Conservation (phyloP, 164 flowering plant genomes). For the Tinospora cordifolia region DNA sequence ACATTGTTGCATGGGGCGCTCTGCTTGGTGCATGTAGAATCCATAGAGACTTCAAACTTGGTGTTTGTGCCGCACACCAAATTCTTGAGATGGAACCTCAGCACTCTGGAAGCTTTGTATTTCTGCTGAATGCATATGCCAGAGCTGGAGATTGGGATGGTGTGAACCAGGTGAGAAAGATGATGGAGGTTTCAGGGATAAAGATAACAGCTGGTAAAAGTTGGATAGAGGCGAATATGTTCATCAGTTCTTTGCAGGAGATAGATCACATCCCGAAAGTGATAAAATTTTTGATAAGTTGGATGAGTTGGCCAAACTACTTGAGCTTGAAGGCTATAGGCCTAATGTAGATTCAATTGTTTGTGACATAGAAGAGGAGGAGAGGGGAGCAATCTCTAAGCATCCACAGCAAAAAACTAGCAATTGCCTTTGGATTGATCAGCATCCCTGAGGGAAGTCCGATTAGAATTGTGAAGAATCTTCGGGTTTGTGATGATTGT, state of each 20-base stretch:
- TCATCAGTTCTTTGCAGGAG: slow-evolving; percentile 25
- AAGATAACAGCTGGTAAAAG: slow-evolving; percentile 19
- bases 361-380: slow-evolving; percentile 21
- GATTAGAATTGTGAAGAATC: slow-evolving; percentile 22
- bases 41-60: slow-evolving; percentile 16
- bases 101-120: slow-evolving; percentile 22
- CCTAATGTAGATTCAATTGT: slow-evolving; percentile 11
- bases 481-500: slow-evolving; percentile 19
- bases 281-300: slow-evolving; percentile 15
- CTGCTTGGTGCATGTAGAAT: slow-evolving; percentile 21
- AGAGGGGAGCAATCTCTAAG: slow-evolving; percentile 16
- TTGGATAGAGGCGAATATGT: slow-evolving; percentile 22
- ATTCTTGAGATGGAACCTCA: slow-evolving; percentile 20
- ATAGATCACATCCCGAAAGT: slow-evolving; percentile 19
- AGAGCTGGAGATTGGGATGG: slow-evolving; percentile 17
- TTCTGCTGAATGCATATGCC: slow-evolving; percentile 15
- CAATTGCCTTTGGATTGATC: slow-evolving; percentile 24
- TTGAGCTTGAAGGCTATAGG: slow-evolving; percentile 21
- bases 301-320: slow-evolving; percentile 17
- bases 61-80: slow-evolving; percentile 10
- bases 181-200: slow-evolving; percentile 14
- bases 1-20: slow-evolving; percentile 24
- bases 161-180: slow-evolving; percentile 13
- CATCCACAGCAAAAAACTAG: slow-evolving; percentile 21
- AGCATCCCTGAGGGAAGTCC: slow-evolving; percentile 14